Evolutionary conservation across 106 monocot genomes (phyloP).

Genomic region (Triglochin maritima): DNA sequence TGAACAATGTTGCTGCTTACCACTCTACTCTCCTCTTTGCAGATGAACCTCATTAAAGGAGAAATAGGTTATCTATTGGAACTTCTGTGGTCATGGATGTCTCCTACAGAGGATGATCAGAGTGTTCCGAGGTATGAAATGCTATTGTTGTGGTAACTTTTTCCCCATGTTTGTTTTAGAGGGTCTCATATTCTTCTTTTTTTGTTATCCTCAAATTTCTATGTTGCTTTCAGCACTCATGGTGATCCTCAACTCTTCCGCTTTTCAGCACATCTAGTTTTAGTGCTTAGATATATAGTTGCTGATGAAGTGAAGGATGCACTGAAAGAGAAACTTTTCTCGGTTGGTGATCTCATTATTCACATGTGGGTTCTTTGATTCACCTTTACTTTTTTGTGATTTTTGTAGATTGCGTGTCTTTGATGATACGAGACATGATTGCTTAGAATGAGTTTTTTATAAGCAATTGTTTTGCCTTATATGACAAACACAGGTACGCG

Average conservation of each 20-base stretch:
- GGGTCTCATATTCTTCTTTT: not conserved
- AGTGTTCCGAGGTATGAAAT: constrained; percentile 51
- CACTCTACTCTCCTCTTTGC: constrained; percentile 3
- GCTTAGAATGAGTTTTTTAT: too few species aligned
- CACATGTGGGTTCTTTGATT: constrained; percentile 39
- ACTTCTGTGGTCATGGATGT: constrained; percentile 94
- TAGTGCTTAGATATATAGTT: constrained; percentile 77
- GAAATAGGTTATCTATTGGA: constrained; percentile 78
- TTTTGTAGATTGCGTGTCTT: too few species aligned
- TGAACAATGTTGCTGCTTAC: not conserved
- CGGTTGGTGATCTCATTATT: constrained; percentile 86
- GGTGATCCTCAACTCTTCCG: constrained; percentile 87
- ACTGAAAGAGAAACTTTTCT: constrained; percentile 67
- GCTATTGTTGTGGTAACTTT: not conserved
- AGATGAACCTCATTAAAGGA: constrained; percentile 91
- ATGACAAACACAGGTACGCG: constrained; percentile 50
- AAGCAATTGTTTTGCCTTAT: too few species aligned
- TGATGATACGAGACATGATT: too few species aligned
- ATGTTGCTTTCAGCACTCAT: constrained; percentile 47
- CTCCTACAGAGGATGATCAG: constrained; percentile 71
- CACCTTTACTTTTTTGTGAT: not conserved
- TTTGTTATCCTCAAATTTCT: not conserved
- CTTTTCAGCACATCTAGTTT: constrained; percentile 94
- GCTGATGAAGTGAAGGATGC: constrained; percentile 76
- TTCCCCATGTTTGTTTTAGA: not conserved